Conservation (phyloP, 768 basidiomycete species). For the Amanita subjunquillea region DNA sequence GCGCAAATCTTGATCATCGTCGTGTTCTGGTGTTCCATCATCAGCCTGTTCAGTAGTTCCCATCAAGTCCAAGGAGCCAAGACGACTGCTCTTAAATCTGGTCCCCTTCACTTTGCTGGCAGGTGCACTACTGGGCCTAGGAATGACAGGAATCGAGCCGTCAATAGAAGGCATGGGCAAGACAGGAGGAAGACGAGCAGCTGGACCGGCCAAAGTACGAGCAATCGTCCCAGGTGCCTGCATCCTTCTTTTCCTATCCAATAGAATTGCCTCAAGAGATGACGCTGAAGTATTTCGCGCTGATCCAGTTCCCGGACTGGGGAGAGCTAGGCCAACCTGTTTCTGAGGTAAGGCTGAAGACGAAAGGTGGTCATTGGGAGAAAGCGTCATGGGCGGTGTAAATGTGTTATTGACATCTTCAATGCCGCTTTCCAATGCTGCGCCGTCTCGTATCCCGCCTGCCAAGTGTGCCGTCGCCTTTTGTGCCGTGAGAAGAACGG, state of each 20-base stretch:
- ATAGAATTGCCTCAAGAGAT: slow-evolving; percentile 54
- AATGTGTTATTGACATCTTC: no score
- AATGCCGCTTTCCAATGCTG: not conserved
- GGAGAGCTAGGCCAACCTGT: slow-evolving; percentile 7
- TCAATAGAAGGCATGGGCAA: not conserved
- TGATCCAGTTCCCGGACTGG: slow-evolving; percentile 20
- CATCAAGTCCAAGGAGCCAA: slow-evolving; percentile 18
- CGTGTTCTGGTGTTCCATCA: not conserved
- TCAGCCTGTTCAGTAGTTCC: slow-evolving; percentile 11
- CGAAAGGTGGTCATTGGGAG: not conserved
- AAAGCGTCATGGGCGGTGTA: no score
- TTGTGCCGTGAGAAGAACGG: not conserved
- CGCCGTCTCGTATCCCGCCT: not conserved
- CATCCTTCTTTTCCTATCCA: slow-evolving; percentile 46
- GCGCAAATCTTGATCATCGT: not conserved
- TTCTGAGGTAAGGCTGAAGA: not conserved
- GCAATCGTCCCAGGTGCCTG: slow-evolving; percentile 19
- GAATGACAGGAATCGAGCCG: slow-evolving; percentile 2
- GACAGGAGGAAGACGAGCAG: not conserved
- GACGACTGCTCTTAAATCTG: slow-evolving; percentile 69
- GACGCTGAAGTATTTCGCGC: slow-evolving; percentile 31
- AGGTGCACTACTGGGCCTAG: slow-evolving; percentile 10
- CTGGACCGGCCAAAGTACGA: not conserved
- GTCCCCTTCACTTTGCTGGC: slow-evolving; percentile 30
- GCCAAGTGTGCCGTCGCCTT: not conserved